These are phyloP conservation scores for Exophiala bonariae DNA, from an alignment of 2,329 filamentous ascomycete species.

Conservation along the genomic window DNA sequence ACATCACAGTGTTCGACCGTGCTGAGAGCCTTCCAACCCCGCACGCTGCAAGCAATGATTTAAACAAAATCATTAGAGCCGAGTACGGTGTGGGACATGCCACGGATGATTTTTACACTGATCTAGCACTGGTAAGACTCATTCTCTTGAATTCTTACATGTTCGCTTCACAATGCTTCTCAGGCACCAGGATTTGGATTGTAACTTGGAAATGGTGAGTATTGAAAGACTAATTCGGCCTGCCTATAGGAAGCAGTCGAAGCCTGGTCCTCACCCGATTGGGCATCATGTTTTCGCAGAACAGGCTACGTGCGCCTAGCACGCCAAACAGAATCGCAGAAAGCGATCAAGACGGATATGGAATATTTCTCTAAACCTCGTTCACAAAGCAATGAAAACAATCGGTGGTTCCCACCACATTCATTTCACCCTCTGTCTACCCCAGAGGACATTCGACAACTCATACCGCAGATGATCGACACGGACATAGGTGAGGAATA, in stretches of 20 bases:
- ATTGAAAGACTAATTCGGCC: too few relatives aligned
- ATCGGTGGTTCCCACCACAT: background rate
- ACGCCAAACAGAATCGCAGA: slow-evolving; percentile 37
- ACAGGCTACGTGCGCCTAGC: slow-evolving; percentile 44
- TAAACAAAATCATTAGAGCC: slow-evolving; percentile 45
- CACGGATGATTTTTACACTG: slow-evolving; percentile 10
- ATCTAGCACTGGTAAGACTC: slow-evolving; percentile 15
- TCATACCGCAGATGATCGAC: background rate
- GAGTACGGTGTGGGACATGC: slow-evolving; percentile 6
- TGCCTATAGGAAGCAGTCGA: slow-evolving; percentile 28
- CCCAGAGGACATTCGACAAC: background rate
- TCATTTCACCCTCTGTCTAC: background rate
- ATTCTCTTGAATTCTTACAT: too few relatives aligned
- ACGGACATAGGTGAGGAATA: background rate
- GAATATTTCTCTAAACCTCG: background rate
- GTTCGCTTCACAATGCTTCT: too few relatives aligned
- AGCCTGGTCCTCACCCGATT: slow-evolving; percentile 44
- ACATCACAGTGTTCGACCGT: slow-evolving; percentile 47
- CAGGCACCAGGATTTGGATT: too few relatives aligned
- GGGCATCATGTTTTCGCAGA: slow-evolving; percentile 44
- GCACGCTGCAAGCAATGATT: slow-evolving; percentile 46
- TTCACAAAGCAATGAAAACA: background rate
- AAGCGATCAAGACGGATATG: background rate
- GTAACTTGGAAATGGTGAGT: too few relatives aligned
- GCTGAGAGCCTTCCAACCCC: slow-evolving; percentile 43